Evolutionary conservation across 75 land plant species (phyloP).

Genomic region (Picea sitchensis): DNA sequence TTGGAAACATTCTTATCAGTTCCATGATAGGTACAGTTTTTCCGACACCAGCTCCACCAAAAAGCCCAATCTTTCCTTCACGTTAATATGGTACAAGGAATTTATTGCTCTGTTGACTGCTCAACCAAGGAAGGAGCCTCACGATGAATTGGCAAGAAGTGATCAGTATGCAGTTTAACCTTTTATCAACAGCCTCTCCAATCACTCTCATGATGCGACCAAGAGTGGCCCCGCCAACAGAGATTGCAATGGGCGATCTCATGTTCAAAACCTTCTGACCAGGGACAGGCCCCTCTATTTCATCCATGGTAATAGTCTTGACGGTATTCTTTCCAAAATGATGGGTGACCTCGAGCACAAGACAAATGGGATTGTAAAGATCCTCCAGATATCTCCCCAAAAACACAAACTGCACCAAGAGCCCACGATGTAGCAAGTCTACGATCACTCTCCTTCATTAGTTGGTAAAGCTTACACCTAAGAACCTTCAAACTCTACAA

Average conservation of each 20-base stretch:
- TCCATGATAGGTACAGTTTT: conserved; percentile 93
- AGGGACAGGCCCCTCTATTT: conserved; percentile 51
- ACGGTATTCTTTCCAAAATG: conserved; percentile 50
- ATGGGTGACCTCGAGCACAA: conserved; percentile 51
- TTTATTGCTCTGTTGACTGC: conserved; percentile 83
- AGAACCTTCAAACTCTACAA: no score
- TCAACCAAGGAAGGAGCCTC: conserved; percentile 95
- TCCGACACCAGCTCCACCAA: conserved; percentile 95
- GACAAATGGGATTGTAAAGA: conserved; percentile 27
- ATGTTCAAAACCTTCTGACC: conserved; percentile 49
- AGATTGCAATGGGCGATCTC: conserved; percentile 51
- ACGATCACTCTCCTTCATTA: no score
- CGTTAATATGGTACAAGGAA: conserved; percentile 89
- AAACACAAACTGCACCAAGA: conserved; percentile 91
- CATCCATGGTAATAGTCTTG: conserved; percentile 51
- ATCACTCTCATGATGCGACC: conserved; percentile 94
- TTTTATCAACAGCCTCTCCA: conserved; percentile 93
- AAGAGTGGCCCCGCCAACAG: conserved; percentile 88
- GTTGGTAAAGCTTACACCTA: no score
- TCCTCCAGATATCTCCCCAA: conserved; percentile 43
- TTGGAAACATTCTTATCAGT: conserved; percentile 84
- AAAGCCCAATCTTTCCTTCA: conserved; percentile 90
- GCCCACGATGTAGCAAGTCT: no score
- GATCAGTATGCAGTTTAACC: conserved; percentile 81
- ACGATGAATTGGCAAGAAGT: conserved; percentile 88